phyloP scores from a whole-genome alignment of 768 basidiomycete genomes.

The Pulveroboletus frians region DNA sequence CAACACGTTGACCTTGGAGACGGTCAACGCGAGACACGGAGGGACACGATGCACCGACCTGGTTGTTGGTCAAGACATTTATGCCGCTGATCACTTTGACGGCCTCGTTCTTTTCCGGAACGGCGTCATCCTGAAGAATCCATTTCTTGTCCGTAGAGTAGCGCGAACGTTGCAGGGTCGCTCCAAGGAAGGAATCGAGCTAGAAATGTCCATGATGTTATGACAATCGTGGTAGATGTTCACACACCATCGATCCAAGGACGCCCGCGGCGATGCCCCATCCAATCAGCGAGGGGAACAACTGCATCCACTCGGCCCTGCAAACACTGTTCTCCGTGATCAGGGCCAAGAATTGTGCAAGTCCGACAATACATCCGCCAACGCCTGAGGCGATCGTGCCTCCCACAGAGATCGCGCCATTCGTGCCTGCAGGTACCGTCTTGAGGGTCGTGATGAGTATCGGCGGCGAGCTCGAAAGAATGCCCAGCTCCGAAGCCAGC shows the following conservation, averaged over 20 bases:
- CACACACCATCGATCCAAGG: slow-evolving; percentile 71
- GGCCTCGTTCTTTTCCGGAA: slow-evolving; percentile 35
- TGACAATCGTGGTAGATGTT: background rate
- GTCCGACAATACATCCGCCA: slow-evolving; percentile 72
- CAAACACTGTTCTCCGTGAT: slow-evolving; percentile 59
- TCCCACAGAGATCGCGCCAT: slow-evolving; percentile 74
- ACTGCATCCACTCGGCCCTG: slow-evolving; percentile 32
- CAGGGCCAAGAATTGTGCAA: slow-evolving; percentile 51
- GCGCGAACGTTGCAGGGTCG: slow-evolving; percentile 76
- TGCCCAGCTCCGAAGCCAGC: slow-evolving; percentile 89
- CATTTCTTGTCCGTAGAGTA: slow-evolving; percentile 58
- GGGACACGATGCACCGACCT: slow-evolving; percentile 42
- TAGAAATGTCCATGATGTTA: slow-evolving; percentile 23
- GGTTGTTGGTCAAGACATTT: slow-evolving; percentile 77
- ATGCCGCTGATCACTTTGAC: slow-evolving; percentile 58
- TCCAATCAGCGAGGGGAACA: slow-evolving; percentile 41
- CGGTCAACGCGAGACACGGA: slow-evolving; percentile 1
- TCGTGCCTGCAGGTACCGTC: slow-evolving; percentile 81
- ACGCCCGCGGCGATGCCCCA: slow-evolving; percentile 69
- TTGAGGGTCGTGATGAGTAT: slow-evolving; percentile 74
- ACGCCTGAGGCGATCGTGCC: slow-evolving; percentile 70
- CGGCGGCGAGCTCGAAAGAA: slow-evolving; percentile 66
- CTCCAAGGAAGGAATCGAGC: slow-evolving; percentile 85
- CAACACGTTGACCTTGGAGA: slow-evolving; percentile 39
- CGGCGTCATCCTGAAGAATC: slow-evolving; percentile 56